Base-by-base conservation (phyloP, 805 yeast species). In the Priceomyces haplophilus region DNA sequence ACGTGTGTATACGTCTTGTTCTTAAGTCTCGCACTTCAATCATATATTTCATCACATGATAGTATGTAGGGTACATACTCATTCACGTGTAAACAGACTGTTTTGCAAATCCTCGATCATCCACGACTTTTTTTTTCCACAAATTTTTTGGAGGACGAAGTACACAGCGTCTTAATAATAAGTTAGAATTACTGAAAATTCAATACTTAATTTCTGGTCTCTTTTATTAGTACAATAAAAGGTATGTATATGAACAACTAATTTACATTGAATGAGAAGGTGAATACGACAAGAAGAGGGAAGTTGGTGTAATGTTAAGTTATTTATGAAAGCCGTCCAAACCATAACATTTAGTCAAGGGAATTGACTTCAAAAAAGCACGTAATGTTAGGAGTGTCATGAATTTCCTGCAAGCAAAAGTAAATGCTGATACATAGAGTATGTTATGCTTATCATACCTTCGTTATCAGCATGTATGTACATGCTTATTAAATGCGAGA, bases 221-320 rank as follows among this genome's bases (percentile, higher is more conserved):
- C 27, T 32, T 32, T 27, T n/a, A 5, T 31, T 43, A 40, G 45
- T 48, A 50, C 44, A 50, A 34, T 42, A 45, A 50, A 46, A 47
- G 50, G 53, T 50, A 50, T 50, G 53, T 50, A 40, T 34, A 4
- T 12, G 15, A 5, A 12, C 31, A 27, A 27, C 15, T 11, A 27
- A 27, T 27, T 11, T 15, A 5, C 31, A 27, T 6, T 5, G 31
- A 27, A 27, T 27, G n/a, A 27, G 5, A 27, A 27, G 8, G n/a
- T 10, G n/a, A 12, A 27, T 27, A 10, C 5, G n/a, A 12, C 24
- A 21, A 21, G 24, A 21, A 8, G 24, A 21, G 8, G 6, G 8
- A 21, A 8, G 6, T 21, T 7, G n/a, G n/a, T n/a, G n/a, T n/a
- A n/a, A n/a, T n/a, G n/a, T n/a, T n/a, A n/a, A n/a, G n/a, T n/a